Conservation (phyloP, 139 green algal genomes). For the Chara braunii region DNA sequence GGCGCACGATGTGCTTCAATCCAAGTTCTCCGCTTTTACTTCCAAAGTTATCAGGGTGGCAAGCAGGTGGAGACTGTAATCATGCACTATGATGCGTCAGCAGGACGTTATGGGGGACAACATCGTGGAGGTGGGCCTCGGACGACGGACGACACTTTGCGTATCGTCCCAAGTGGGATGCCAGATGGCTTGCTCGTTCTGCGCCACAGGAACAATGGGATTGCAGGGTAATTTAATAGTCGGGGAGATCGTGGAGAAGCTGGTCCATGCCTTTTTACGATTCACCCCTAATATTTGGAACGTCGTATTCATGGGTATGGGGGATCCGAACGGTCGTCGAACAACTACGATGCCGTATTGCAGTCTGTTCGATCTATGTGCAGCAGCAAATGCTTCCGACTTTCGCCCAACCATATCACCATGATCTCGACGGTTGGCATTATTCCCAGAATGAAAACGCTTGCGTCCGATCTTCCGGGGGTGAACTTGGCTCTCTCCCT, state of each 20-base stretch:
- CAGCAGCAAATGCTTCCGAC: conserved; percentile 56
- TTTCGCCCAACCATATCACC: conserved; percentile 68
- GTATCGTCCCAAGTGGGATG: conserved; percentile 68
- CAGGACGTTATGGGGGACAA: conserved; percentile 14
- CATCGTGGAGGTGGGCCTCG: conserved; percentile 30
- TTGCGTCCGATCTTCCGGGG: conserved; percentile 70
- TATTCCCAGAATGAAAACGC: conserved; percentile 60
- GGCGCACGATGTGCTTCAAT: too few relatives aligned
- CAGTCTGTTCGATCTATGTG: conserved; percentile 65
- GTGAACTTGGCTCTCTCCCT: conserved; percentile 85
- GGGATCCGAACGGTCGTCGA: conserved; percentile 90
- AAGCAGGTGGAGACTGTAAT: conserved; percentile 71
- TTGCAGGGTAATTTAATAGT: conserved; percentile 67
- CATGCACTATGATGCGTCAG: conserved; percentile 44
- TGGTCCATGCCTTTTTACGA: conserved; percentile 67
- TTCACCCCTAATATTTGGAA: conserved; percentile 71
- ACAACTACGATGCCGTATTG: conserved; percentile 85
- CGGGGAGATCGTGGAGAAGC: conserved; percentile 93
- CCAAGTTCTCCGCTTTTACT: too few relatives aligned
- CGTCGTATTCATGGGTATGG: conserved; percentile 95
- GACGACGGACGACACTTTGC: conserved; percentile 62
- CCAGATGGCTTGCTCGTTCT: conserved; percentile 96
- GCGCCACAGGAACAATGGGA: conserved; percentile 91
- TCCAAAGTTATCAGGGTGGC: too few relatives aligned
- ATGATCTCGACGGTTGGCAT: conserved; percentile 81